A percentile compares a stretch with the other conserved stretches of the same genome.
phyloP scores from a whole-genome alignment of 108 stramenopile genomes.

The Nannochloropsis salina region DNA sequence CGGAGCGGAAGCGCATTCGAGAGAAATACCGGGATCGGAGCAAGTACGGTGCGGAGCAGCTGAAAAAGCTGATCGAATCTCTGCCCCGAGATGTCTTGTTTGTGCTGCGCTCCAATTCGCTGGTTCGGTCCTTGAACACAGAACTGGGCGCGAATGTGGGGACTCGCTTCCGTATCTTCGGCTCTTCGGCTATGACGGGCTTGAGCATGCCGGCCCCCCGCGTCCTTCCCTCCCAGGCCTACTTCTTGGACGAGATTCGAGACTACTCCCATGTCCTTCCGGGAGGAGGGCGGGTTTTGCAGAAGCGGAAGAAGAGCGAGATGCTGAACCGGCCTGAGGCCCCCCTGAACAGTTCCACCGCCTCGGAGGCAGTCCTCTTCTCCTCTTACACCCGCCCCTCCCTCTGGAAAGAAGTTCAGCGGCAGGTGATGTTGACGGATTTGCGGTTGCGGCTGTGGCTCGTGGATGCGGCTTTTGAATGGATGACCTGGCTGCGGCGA shows the following conservation, averaged over 20 bases:
- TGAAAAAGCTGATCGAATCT: constrained; percentile 49
- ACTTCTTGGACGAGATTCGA: background rate
- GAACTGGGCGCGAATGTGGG: constrained; percentile 32
- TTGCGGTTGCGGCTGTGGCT: background rate
- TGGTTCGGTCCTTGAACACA: constrained; percentile 52
- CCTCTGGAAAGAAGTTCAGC: background rate
- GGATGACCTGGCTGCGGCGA: background rate
- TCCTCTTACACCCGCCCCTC: background rate
- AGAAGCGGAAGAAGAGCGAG: background rate
- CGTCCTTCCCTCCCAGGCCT: background rate
- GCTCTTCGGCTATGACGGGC: constrained; percentile 25
- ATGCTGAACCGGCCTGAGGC: background rate
- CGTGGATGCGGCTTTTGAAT: background rate
- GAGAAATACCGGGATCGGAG: constrained; percentile 49
- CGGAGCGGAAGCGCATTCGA: constrained; percentile 40
- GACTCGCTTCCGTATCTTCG: constrained; percentile 29
- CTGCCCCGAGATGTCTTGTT: constrained; percentile 55
- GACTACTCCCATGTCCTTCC: background rate
- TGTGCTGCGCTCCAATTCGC: constrained; percentile 54
- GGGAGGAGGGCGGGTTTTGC: background rate
- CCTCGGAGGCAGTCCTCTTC: background rate
- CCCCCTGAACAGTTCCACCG: background rate
- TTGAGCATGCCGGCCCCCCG: background rate
- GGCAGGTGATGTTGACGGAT: background rate
- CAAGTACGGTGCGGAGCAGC: constrained; percentile 30